Base-by-base conservation (phyloP, 106 monocot species). In the Triglochin maritima region DNA sequence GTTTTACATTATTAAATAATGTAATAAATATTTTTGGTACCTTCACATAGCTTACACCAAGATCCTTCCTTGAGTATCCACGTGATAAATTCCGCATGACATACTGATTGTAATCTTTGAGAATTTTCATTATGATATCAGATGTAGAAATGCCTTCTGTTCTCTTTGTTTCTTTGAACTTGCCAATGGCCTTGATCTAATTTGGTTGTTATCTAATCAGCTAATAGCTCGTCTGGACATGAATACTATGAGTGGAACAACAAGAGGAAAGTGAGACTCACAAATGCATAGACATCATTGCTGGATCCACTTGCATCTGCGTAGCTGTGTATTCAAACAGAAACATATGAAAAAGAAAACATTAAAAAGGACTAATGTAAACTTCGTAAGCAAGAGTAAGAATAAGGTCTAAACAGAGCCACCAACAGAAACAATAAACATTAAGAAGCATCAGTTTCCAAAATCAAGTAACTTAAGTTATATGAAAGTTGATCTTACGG, bases 281-380 rank as follows among this genome's bases (percentile, higher is more conserved):
- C 96, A 82, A 84, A 88, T 82, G 87, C 96, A 86, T 96, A 96
- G 50, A 96, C 96, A 84, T 96, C 96, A 3, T 90, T 88, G 49
- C 87, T 85, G 74, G 96, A 90, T 79, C 96, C 90, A 79, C 87
- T 96, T 80, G 88, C 71, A 85, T 96, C 96, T 70, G 96, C 90
- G 82, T 96, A 96, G 74, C 96, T 96, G 76, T 46, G 76, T 5
- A 29, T 16, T 49, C 29, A 29, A 29, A 29, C 29, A 29, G 29
- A 29, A 29, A 29, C 29, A 1, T 29, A 29, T 29, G 29, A 29
- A 29, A 29, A 29, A 29, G 29, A 29, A 0, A 29, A 29, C 29
- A 29, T 29, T 1, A 29, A 29, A 29, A 29, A 29, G 29, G 29
- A 29, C 29, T 29, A 29, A 29, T 1, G 29, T 1, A 29, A 29